phyloP scores from a whole-genome alignment of 2,329 filamentous ascomycete genomes.

The Apiospora aurea region DNA sequence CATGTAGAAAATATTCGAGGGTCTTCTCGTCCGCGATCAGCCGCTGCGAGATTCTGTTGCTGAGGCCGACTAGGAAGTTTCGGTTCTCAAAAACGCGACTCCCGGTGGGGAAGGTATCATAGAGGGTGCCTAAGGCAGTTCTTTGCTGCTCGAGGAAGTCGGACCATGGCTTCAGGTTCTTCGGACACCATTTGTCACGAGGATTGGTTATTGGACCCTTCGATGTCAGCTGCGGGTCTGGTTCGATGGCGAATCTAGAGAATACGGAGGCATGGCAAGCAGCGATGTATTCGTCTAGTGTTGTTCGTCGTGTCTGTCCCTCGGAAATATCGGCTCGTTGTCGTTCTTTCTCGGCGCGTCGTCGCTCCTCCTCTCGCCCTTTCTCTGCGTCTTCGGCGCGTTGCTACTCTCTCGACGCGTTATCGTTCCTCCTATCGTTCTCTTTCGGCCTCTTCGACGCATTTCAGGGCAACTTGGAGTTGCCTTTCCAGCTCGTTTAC shows the following conservation, averaged over 20 bases:
- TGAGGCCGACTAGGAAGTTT: constrained; percentile 35
- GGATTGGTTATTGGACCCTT: constrained; percentile 41
- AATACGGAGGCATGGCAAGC: constrained; percentile 40
- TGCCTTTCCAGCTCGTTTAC: neutral
- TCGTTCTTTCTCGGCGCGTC: constrained; percentile 6
- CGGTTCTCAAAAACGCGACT: constrained; percentile 38
- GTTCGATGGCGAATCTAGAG: constrained; percentile 37
- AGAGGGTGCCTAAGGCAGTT: constrained; percentile 34
- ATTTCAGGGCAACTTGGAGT: neutral
- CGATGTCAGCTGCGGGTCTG: constrained; percentile 35
- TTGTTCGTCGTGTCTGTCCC: constrained; percentile 36
- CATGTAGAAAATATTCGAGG: constrained; percentile 41
- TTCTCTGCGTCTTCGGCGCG: constrained; percentile 17
- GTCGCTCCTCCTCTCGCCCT: neutral
- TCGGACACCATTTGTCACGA: constrained; percentile 39
- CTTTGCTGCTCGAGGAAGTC: constrained; percentile 40
- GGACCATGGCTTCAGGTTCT: constrained; percentile 38
- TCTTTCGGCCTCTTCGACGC: neutral
- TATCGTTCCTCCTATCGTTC: neutral
- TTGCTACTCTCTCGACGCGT: constrained; percentile 30
- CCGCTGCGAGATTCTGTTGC: constrained; percentile 31
- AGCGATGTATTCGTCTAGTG: constrained; percentile 42
- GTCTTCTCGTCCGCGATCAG: constrained; percentile 38
- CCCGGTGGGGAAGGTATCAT: constrained; percentile 33
- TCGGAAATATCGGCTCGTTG: constrained; percentile 28